Base-by-base conservation (phyloP, 2,329 filamentous ascomycete genomes). In the Trichoderma afroharzianum region DNA sequence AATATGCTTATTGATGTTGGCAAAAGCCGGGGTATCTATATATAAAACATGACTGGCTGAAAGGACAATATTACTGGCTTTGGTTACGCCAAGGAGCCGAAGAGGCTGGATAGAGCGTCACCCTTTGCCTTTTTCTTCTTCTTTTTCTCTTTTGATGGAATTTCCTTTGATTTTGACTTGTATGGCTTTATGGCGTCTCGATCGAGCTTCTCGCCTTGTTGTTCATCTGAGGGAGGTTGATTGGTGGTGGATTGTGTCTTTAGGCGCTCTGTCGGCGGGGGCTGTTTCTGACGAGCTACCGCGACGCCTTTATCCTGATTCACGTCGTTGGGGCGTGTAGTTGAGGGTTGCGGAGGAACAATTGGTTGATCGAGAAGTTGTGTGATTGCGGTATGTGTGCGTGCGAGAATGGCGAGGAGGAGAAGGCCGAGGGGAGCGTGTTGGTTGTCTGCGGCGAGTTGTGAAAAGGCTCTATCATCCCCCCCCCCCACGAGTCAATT, bases 81-180 rank as follows among this genome's bases (percentile, higher is more conserved):
- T 24, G 5, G 32, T 58, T 43, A 71, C 9, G 61, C 21, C 15
- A 93, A 80, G 11, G 87, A 87, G 67, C 85, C 86, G 77, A 96
- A 96, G 28, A 95, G 80, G 77, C 90, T 90, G 73, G 94, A 92
- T 70, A 95, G 92, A 55, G 88, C 91, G 78, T 94, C 89, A 6
- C 84, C 83, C 47, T 83, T 87, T 74, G 83, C 87, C 70, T 85
- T 86, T 76, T 85, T 89, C 80, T 87, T 90, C 77, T 85, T 88
- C 72, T 81, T 83, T 71, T 84, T 82, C n/a, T 69, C 33, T 18
- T 33, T 61, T 11, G 50, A 43, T 14, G 50, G 1, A 6, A n/a
- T 1, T 14, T 68, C 55, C 1, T 36, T 69, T 33, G n/a, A 11
- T 6, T 68, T 59, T 6, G 53, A 8, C 4, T 53, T 69, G 28